Evolutionary conservation across 495 filamentous ascomycete species (phyloP), one percentile per base, ranked within the genome.

Genomic region (Pyronema omphalodes): DNA sequence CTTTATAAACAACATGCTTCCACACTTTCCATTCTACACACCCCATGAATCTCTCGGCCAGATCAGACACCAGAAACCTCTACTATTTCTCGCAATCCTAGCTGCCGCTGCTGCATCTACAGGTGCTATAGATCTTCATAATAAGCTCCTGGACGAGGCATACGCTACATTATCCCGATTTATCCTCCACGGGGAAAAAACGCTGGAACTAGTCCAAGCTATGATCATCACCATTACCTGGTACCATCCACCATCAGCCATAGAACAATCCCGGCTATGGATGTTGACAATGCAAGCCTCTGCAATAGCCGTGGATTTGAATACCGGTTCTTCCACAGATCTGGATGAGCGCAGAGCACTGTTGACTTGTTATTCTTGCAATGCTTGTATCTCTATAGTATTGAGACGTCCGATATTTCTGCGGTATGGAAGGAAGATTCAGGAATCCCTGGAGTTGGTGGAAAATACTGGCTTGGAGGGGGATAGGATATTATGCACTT

Each of bases 391-490:
- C 47, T n/a, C 12, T 1, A 36, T 50, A 35, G 47, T 50, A 7
- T 12, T 50, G 9, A 9, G 29, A 8, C 47, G 47, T 11, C 47
- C 47, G 5, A 11, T 50, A 17, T 50, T 50, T 6, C 11, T 50
- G 18, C 47, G 47, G 66, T 98, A 81, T 18, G 85, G 88, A 18
- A 89, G 89, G 19, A 95, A 68, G 3, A 89, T 96, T 93, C 91
- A 98, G 0, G 91, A 91, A 2, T 89, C 96, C 3, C 88, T 98
- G 1, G 93, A 94, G 86, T 87, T 94, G 18, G 86, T 85, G 39
- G 94, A 73, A 39, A 94, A 71, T 50, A 70, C 76, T 4, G 86
- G 93, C 49, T 82, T 69, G 1, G 84, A 50, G 3, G 29, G 19
- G 11, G 47, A 50, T 36, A 23, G 29, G 12, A 19, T 50, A 1